phyloP scores from a whole-genome alignment of 495 filamentous ascomycete species.

The Mytilinidion resinicola region DNA sequence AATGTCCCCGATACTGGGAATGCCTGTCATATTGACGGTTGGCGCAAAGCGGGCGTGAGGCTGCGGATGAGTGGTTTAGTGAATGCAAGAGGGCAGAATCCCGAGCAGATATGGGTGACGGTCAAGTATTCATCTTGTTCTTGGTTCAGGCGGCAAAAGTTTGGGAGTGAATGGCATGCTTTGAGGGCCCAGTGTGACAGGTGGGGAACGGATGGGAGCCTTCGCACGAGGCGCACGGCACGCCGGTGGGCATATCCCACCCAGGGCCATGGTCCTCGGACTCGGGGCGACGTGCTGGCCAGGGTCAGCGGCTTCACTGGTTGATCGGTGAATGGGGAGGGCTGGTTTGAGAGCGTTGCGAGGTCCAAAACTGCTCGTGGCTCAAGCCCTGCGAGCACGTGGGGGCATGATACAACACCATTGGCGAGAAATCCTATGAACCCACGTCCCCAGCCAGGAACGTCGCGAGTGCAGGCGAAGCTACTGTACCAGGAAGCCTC shows the following conservation, averaged over 20 bases:
- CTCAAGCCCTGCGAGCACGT: conserved; percentile 16
- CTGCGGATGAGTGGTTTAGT: not conserved
- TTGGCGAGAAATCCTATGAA: conserved; percentile 12
- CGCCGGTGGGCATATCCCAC: not conserved
- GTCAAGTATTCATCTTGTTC: not conserved
- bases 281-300: conserved; percentile 3
- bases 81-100: not conserved
- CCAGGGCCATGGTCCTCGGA: conserved; percentile 16
- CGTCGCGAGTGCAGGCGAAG: not conserved
- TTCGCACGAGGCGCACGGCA: not conserved
- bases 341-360: not conserved
- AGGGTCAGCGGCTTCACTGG: conserved; percentile 2
- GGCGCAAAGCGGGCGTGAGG: not conserved
- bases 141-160: not conserved
- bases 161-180: not conserved
- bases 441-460: not conserved
- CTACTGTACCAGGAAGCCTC: not conserved
- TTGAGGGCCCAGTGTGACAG: not conserved
- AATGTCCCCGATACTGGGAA: conserved; percentile 38
- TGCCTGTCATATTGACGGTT: conserved; percentile 14
- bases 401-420: conserved; percentile 8
- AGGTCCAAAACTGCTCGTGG: not conserved
- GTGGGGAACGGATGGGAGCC: conserved; percentile 9
- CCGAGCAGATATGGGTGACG: not conserved
- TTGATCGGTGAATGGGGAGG: not conserved